Conservation (phyloP, 2,329 filamentous ascomycete species). For the Fusarium pseudocircinatum region DNA sequence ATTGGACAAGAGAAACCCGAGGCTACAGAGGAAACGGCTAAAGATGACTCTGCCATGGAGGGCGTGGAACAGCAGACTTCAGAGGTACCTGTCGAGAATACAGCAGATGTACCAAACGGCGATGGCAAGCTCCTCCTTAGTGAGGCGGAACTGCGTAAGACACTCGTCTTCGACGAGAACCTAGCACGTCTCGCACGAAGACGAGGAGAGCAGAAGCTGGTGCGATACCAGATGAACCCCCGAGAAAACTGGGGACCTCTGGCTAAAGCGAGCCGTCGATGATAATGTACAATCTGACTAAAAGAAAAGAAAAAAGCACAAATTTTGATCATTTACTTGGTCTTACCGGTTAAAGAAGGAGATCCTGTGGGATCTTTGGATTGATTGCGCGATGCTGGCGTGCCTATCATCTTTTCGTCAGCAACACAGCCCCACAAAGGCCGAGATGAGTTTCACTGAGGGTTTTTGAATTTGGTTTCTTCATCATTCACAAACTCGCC, state of each 20-base stretch:
- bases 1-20: constrained; percentile 47
- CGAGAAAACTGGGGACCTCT: constrained; percentile 94
- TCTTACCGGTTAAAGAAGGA: constrained; percentile 5
- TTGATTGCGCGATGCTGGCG: constrained; percentile 14
- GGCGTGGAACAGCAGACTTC: constrained; percentile 49
- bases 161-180: constrained; percentile 77
- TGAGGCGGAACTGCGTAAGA: constrained; percentile 63
- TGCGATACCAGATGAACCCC: constrained; percentile 91
- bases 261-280: constrained; percentile 63
- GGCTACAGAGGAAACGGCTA: constrained; percentile 19
- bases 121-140: constrained; percentile 28
- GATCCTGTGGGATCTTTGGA: constrained; percentile 10
- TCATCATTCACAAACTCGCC: constrained; percentile 3
- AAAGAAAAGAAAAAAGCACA: background rate
- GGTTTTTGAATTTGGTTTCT: constrained; percentile 19
- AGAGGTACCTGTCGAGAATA: background rate
- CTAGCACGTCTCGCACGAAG: constrained; percentile 76
- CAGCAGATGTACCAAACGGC: constrained; percentile 30
- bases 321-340: background rate
- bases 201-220: constrained; percentile 74
- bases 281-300: constrained; percentile 6
- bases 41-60: constrained; percentile 49
- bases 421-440: constrained; percentile 34
- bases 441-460: constrained; percentile 10
- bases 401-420: constrained; percentile 24